Percentiles rank a stretch among this genome's conserved stretches.
These are phyloP conservation scores for Cytospora piceae DNA, from an alignment of 2,329 filamentous ascomycete genomes.

Conservation along the genomic window DNA sequence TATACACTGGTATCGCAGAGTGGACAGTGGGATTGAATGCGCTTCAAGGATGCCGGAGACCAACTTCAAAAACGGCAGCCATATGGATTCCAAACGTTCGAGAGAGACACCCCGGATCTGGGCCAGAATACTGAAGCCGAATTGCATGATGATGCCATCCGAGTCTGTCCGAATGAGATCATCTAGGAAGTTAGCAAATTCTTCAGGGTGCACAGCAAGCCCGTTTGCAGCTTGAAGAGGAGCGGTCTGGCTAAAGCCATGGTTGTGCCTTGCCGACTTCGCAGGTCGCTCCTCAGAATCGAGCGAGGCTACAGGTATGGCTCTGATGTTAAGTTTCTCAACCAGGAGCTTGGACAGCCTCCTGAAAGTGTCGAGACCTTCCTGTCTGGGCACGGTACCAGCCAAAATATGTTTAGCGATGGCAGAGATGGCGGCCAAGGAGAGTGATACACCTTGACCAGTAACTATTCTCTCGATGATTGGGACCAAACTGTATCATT, in stretches of 20 bases:
- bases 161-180: neutral
- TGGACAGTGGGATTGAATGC: neutral
- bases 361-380: neutral
- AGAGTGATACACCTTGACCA: neutral
- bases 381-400: neutral
- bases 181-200: neutral
- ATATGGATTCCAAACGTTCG: neutral
- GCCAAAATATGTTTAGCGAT: neutral
- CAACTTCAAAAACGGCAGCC: neutral
- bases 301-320: neutral
- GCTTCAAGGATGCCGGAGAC: neutral
- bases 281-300: neutral
- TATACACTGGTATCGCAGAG: neutral
- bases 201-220: neutral
- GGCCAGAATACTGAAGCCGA: neutral
- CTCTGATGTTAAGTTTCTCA: neutral
- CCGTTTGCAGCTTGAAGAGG: neutral
- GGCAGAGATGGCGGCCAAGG: neutral
- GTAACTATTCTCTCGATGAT: neutral
- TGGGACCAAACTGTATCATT: neutral
- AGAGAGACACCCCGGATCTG: neutral
- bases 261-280: neutral
- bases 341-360: neutral
- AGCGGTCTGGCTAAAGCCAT: neutral
- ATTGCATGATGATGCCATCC: neutral